Conservation (phyloP, 2,329 filamentous ascomycete genomes). For the Ceratocystiopsis sp. region DNA sequence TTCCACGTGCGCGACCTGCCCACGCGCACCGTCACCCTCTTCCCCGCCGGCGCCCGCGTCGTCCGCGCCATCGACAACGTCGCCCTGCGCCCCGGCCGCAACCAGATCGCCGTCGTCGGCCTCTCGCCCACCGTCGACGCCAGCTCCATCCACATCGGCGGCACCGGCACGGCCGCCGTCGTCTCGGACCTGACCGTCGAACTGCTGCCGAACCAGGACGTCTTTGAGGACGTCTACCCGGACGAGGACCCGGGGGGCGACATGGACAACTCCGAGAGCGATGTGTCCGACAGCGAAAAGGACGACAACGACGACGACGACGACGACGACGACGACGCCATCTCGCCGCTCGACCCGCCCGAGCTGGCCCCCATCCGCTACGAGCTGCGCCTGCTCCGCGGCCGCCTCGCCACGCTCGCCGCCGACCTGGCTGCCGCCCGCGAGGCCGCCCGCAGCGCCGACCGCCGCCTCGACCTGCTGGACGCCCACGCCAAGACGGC, state of each 20-base stretch:
- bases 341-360: too few relatives aligned
- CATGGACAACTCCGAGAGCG: constrained; percentile 16
- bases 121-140: constrained; percentile 35
- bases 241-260: constrained; percentile 24
- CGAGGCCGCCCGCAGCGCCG: constrained; percentile 18
- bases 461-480: constrained; percentile 23
- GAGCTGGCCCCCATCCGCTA: constrained; percentile 16
- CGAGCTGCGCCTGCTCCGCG: constrained; percentile 16
- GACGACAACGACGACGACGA: constrained; percentile 15
- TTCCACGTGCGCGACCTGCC: constrained; percentile 38
- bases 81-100: constrained; percentile 32
- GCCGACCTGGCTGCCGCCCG: too few relatives aligned
- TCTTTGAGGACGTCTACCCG: constrained; percentile 36
- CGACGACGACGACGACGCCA: constrained; percentile 12
- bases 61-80: constrained; percentile 41
- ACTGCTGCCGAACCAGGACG: constrained; percentile 34
- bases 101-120: constrained; percentile 38
- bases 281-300: constrained; percentile 9
- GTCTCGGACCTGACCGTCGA: constrained; percentile 47
- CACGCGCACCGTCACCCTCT: constrained; percentile 46
- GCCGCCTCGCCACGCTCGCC: constrained; percentile 16
- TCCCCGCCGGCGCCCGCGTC: constrained; percentile 42
- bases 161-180: constrained; percentile 36
- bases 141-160: constrained; percentile 42
- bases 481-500: constrained; percentile 23